A percentile compares a stretch with the other conserved stretches of the same genome.
These are phyloP conservation scores for Heracleum sosnowskyi DNA, from an alignment of 129 eudicot species.

Conservation along the genomic window DNA sequence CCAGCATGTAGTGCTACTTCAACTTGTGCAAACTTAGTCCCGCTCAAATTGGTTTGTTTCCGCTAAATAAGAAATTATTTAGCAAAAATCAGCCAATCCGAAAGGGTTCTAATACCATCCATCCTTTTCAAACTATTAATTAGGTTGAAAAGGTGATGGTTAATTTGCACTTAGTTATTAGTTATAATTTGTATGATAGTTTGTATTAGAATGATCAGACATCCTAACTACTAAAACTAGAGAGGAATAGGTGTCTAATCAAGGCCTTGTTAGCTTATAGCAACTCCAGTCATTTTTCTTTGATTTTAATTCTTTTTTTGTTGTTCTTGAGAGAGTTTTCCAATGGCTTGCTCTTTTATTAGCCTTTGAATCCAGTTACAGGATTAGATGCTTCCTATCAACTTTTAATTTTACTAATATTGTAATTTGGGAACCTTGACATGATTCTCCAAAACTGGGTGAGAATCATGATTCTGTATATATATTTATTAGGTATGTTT, in stretches of 20 bases:
- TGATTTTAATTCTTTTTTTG: background rate
- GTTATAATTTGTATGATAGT: slow-evolving; percentile 10
- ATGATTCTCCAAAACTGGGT: background rate
- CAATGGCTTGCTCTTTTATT: background rate
- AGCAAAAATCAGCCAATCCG: background rate
- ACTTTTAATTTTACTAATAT: background rate
- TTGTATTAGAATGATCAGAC: slow-evolving; percentile 41
- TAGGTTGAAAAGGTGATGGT: slow-evolving; percentile 39
- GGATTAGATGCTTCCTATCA: background rate
- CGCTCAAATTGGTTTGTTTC: slow-evolving; percentile 19
- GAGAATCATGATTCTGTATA: background rate
- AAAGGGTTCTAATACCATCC: slow-evolving; percentile 9
- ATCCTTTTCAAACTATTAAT: slow-evolving; percentile 37
- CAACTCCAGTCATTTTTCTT: background rate
- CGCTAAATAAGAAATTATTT: slow-evolving; percentile 15
- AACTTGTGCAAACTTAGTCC: slow-evolving; percentile 2
- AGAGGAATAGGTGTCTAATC: slow-evolving; percentile 6
- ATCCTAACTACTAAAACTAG: slow-evolving; percentile 39
- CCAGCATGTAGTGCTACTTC: slow-evolving; percentile 36
- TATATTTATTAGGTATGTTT: background rate
- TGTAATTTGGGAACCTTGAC: background rate
- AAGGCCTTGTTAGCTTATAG: slow-evolving; percentile 4
- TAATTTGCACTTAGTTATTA: background rate
- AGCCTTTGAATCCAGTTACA: background rate
- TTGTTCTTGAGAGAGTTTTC: background rate